A percentile compares a stretch with the other conserved stretches of the same genome.
phyloP scores from a whole-genome alignment of 495 filamentous ascomycete genomes.

The Lasiosphaeris hirsuta region DNA sequence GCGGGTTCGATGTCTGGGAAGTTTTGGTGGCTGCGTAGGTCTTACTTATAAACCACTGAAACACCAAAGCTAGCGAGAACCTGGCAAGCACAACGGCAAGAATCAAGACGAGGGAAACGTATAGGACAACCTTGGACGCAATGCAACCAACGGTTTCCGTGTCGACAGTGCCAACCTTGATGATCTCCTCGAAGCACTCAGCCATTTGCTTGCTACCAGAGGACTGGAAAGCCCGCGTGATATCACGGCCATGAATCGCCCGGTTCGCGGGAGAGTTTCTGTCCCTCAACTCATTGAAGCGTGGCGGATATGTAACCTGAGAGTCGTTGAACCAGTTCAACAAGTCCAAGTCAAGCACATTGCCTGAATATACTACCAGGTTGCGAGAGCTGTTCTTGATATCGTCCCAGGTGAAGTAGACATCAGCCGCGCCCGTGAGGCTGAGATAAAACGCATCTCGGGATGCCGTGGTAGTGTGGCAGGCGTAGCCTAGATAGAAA shows the following conservation, averaged over 20 bases:
- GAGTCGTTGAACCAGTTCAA: constrained; percentile 84
- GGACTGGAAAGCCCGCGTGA: constrained; percentile 81
- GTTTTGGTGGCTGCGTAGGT: constrained; percentile 77
- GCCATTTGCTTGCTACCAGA: constrained; percentile 73
- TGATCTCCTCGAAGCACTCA: constrained; percentile 83
- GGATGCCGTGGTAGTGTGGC: constrained; percentile 69
- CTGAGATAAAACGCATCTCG: constrained; percentile 79
- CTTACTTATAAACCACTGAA: constrained; percentile 91
- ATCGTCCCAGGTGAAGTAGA: constrained; percentile 96
- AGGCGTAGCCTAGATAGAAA: constrained; percentile 81
- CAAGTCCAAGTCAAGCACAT: constrained; percentile 89
- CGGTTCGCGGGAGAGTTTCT: constrained; percentile 53
- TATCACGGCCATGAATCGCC: constrained; percentile 78
- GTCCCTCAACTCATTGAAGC: constrained; percentile 74
- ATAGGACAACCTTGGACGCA: constrained; percentile 94
- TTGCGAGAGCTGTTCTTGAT: constrained; percentile 85
- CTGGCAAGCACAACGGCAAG: constrained; percentile 82
- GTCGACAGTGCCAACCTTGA: constrained; percentile 93
- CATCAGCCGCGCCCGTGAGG: constrained; percentile 46
- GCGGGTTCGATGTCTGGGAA: constrained; percentile 63
- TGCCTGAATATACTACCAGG: constrained; percentile 87
- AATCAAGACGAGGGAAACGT: constrained; percentile 90
- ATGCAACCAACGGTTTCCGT: constrained; percentile 97
- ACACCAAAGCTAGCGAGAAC: constrained; percentile 84
- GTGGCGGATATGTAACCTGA: constrained; percentile 73